Evolutionary conservation across 257 asterid species (phyloP).

Genomic region (Thymus quinquecostatus): DNA sequence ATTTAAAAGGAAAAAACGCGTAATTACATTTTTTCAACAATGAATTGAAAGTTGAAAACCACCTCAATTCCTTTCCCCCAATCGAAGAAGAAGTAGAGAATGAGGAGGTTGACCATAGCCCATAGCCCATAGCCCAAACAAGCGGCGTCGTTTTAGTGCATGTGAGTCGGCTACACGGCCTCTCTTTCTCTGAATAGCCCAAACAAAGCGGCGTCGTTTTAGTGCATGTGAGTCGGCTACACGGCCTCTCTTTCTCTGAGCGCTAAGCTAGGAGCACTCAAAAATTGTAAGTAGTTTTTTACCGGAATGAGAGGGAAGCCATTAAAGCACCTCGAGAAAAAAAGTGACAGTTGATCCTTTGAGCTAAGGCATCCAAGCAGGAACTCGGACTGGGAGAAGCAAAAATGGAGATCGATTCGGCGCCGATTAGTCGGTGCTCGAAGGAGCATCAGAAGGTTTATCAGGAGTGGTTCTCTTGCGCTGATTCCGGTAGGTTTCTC

Average conservation of each 20-base stretch:
- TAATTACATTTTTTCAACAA: no score
- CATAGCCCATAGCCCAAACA: not conserved
- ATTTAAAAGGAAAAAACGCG: no score
- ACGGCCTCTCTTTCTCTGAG: not conserved
- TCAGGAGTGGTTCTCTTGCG: slow-evolving; percentile 72
- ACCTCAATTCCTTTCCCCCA: no score
- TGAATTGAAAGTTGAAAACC: no score
- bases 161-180: not conserved
- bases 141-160: slow-evolving; percentile 26
- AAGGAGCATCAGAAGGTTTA: slow-evolving; percentile 81
- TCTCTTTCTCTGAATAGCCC: not conserved
- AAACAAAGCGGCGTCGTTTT: slow-evolving; percentile 27
- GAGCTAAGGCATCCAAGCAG: not conserved
- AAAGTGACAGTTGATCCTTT: not conserved
- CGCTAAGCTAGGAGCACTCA: not conserved
- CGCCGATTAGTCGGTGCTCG: slow-evolving; percentile 80
- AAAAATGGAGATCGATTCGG: slow-evolving; percentile 80
- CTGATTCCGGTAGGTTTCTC: slow-evolving; percentile 71
- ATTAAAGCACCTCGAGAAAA: not conserved
- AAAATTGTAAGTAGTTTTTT: not conserved
- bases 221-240: not conserved
- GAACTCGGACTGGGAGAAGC: not conserved
- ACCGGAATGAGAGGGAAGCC: slow-evolving; percentile 11
- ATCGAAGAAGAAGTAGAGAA: not conserved
- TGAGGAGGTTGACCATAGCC: not conserved